phyloP scores from a whole-genome alignment of 106 monocot species.

The Dendrobium nobile region DNA sequence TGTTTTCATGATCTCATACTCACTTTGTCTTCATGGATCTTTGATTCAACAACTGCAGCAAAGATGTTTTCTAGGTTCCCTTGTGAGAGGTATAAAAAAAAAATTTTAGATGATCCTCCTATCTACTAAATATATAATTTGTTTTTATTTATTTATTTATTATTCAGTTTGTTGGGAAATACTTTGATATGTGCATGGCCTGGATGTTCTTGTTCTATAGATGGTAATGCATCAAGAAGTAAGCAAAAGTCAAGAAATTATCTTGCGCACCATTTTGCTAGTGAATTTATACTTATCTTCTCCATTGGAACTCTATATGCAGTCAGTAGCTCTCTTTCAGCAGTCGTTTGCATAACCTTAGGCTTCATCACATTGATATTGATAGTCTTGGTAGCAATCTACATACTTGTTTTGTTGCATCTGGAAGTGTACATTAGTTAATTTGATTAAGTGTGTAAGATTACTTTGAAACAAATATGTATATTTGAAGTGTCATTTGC shows the following conservation, averaged over 20 bases:
- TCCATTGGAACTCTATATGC: slow-evolving; percentile 12
- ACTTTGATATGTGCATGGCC: slow-evolving; percentile 54
- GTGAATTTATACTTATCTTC: not conserved
- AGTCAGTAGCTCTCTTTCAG: slow-evolving; percentile 44
- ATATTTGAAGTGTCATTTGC: no score
- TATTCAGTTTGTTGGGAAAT: slow-evolving; percentile 76
- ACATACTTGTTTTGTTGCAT: no score
- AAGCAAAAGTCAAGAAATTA: not conserved
- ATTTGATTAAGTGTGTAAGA: no score
- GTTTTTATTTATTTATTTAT: not conserved
- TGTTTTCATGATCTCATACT: not conserved
- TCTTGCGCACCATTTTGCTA: not conserved
- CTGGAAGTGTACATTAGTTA: no score
- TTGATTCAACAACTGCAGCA: slow-evolving; percentile 73
- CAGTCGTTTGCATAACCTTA: slow-evolving; percentile 49
- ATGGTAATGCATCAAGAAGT: slow-evolving; percentile 45
- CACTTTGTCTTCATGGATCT: slow-evolving; percentile 53
- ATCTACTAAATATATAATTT: not conserved
- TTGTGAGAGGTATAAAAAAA: slow-evolving; percentile 48
- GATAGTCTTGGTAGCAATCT: slow-evolving; percentile 37
- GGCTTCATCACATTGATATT: slow-evolving; percentile 44
- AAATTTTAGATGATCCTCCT: not conserved
- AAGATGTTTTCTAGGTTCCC: slow-evolving; percentile 80
- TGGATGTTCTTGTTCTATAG: slow-evolving; percentile 32
- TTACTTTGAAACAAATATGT: no score